Evolutionary conservation across 805 yeast genomes (phyloP).

Genomic region (Yarrowia porcina): DNA sequence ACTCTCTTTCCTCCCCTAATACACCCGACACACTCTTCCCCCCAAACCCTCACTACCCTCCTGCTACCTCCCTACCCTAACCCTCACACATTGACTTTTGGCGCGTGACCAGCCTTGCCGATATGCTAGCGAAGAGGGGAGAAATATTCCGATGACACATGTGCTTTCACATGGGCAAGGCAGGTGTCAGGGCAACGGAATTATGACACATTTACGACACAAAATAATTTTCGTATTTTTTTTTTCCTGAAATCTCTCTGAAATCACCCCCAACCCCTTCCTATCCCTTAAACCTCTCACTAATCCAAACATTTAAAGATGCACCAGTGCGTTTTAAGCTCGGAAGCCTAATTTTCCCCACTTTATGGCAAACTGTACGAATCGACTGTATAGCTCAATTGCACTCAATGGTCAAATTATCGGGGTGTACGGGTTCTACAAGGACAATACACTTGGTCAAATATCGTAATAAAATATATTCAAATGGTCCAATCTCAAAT

Average conservation of each 20-base stretch:
- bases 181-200: no score
- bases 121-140: background rate
- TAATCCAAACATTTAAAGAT: background rate
- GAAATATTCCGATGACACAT: no score
- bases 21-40: no score
- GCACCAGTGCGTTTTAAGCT: background rate
- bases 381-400: background rate
- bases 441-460: background rate
- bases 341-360: background rate
- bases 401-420: background rate
- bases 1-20: no score
- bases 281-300: background rate
- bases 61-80: no score
- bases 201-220: no score
- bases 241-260: no score
- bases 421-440: background rate
- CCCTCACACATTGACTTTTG: background rate
- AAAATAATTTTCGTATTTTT: no score
- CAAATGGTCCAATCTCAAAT: conserved; percentile 4
- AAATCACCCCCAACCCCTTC: background rate
- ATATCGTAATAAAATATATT: conserved; percentile 3
- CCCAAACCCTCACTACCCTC: no score
- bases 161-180: no score
- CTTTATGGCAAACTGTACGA: background rate
- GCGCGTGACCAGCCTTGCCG: conserved; percentile 2